Conservation (phyloP, 2,329 filamentous ascomycete species). For the Tolypocladium nubicola region DNA sequence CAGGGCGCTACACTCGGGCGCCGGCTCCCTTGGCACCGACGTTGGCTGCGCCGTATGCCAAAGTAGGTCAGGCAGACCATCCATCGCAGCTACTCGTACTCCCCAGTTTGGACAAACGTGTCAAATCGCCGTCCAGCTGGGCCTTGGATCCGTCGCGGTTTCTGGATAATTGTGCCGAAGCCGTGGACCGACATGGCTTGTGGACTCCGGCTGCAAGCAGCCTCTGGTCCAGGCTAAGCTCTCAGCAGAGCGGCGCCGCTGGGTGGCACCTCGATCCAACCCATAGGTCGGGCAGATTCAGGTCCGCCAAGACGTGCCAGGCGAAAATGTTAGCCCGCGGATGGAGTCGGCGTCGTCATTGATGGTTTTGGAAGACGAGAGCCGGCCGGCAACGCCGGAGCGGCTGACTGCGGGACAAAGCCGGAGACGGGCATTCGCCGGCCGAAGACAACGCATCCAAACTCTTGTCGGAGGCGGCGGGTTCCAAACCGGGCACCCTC, state of each 20-base stretch:
- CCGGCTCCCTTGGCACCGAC: too few relatives aligned
- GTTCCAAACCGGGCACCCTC: neutral
- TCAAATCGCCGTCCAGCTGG: too few relatives aligned
- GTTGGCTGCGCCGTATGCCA: too few relatives aligned
- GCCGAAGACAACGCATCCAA: neutral
- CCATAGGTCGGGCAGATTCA: too few relatives aligned
- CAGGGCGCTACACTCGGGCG: too few relatives aligned
- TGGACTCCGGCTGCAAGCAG: neutral
- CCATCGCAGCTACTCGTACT: too few relatives aligned
- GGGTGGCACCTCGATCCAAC: neutral
- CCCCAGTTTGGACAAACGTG: too few relatives aligned
- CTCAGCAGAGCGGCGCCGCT: neutral
- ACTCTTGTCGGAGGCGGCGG: neutral
- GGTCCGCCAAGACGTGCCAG: too few relatives aligned
- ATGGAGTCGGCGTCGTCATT: neutral
- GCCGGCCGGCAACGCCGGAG: neutral
- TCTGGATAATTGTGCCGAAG: too few relatives aligned
- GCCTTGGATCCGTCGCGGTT: too few relatives aligned
- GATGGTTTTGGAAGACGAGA: neutral
- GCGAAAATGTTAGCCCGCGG: too few relatives aligned
- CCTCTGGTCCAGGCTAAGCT: neutral
- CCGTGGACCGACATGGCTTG: neutral
- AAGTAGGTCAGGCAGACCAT: too few relatives aligned
- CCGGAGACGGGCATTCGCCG: neutral
- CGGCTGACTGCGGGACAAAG: neutral